Evolutionary conservation across 352 stramenopile genomes (phyloP).

Genomic region (Thraustochytrium striatum): DNA sequence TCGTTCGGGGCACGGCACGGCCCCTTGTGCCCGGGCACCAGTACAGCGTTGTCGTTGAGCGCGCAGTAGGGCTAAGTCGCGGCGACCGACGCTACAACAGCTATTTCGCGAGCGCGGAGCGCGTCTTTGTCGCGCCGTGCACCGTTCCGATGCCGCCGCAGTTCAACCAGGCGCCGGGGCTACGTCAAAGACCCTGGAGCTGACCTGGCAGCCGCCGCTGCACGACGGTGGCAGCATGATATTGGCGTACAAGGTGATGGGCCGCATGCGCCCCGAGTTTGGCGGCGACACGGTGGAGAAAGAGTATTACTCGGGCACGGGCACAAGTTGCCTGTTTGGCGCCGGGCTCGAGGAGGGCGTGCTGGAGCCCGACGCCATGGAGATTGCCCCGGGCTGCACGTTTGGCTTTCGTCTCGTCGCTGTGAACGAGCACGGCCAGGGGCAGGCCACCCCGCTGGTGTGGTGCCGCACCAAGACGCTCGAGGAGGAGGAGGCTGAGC

Average conservation of each 20-base stretch:
- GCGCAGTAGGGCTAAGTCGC: conserved; percentile 3
- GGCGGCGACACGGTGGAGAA: background rate
- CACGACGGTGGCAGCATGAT: background rate
- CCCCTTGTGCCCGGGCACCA: background rate
- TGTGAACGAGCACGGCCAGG: background rate
- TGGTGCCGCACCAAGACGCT: background rate
- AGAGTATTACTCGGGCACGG: background rate
- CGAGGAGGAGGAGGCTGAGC: conserved; percentile 2
- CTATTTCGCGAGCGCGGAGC: background rate
- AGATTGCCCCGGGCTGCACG: background rate
- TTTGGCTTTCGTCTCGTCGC: background rate
- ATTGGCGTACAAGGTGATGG: background rate
- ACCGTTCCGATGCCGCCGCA: background rate
- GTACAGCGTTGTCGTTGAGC: conserved; percentile 8
- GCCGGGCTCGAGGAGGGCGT: background rate
- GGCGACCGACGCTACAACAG: conserved; percentile 36
- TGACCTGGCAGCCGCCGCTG: background rate
- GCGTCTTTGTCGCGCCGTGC: background rate
- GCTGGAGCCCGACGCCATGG: background rate
- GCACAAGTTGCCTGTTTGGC: background rate
- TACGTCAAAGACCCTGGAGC: background rate
- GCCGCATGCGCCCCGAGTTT: background rate
- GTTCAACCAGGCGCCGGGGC: background rate
- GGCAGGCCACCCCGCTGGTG: background rate
- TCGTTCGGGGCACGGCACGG: background rate